Base-by-base conservation (phyloP, 1,284 basidiomycete species). In the Sporisorium scitamineum region DNA sequence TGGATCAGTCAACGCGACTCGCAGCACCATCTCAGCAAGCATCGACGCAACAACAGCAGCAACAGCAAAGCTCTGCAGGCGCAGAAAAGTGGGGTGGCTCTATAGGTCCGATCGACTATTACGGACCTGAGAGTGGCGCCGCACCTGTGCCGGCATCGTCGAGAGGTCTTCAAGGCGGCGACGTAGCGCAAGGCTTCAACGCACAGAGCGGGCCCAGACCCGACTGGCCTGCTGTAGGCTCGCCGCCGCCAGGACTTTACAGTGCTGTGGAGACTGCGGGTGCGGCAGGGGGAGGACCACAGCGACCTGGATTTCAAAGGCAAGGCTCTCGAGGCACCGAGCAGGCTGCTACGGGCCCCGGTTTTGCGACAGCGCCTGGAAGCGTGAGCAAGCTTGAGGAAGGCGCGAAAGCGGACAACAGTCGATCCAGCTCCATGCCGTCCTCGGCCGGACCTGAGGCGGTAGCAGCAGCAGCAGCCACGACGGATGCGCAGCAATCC, bases 21-120 rank as follows among this genome's bases (percentile, higher is more conserved):
- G 18, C 44, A 6, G 27, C 34, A 26, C 51, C 50, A 11, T 52
- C 57, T 22, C 60, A 62, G 55, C 54, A 52, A 52, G 9, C 34
- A 13, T 50, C 48, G 39, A n/a, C 63, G 8, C 45, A 51, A 50
- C 61, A 59, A 26, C 39, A 42, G 31, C 62, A 59, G 56, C 56
- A 58, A 18, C 56, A 58, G 37, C 53, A 44, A 26, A 31, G 47
- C 34, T 47, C 50, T 26, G n/a, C 52, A 2, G 57, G 63, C 32
- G 53, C 48, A 8, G 72, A 77, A 44, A 79, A 79, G 55, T 81
- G 79, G 79, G 64, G 68, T n/a, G 55, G 67, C 16, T 72, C 78
- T 2, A 62, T 76, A 69, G 80, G 80, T 3, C 80, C 80, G 2
- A 69, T 82, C 39, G 80, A 82, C 63, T 82, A 75, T 53, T 80